Evolutionary conservation across 257 asterid species (phyloP), one percentile per base, ranked within the genome.

Genomic region (Solanum pennellii): DNA sequence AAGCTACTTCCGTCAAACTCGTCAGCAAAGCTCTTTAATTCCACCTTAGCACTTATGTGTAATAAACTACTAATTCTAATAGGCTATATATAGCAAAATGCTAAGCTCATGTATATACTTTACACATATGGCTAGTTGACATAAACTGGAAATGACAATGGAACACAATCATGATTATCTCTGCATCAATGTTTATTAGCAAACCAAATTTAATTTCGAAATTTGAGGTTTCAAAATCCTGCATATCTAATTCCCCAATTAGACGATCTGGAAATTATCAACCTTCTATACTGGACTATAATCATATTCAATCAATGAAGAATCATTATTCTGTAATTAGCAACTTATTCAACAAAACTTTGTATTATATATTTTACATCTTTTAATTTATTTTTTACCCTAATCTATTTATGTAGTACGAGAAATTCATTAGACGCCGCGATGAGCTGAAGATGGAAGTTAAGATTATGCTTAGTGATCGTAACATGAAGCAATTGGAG

Each of bases 191-290:
- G 12, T 56, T 44, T 44, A 44, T 5, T 47, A 27, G 42, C 16
- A 80, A 27, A 80, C 66, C 84, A 45, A 47, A 8, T 47, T 47
- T 44, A 12, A 44, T 80, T 80, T 27, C 11, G 66, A 79, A 27
- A 44, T 27, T 45, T 16, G 11, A 79, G 3, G 41, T 45, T 45
- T 42, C 68, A 29, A 80, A 47, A 9, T 47, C 42, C 11, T 16
- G 84, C 84, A 80, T 45, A 0, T 45, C 42, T 6, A 80, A 47
- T 80, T n/a, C 29, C 31, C 76, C 75, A 6, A 12, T 87, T 71
- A 25, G 91, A 14, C 89, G 94, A 16, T 89, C 93, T 2, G 94
- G 92, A 68, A 92, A 93, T 88, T 93, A 93, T 71, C 84, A 87
- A 74, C 91, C 93, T 82, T 27, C 94, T 16, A n/a, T 73, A 9